These are phyloP conservation scores for Aspergillus sclerotiicarbonarius DNA, from an alignment of 495 filamentous ascomycete genomes.

Conservation along the genomic window DNA sequence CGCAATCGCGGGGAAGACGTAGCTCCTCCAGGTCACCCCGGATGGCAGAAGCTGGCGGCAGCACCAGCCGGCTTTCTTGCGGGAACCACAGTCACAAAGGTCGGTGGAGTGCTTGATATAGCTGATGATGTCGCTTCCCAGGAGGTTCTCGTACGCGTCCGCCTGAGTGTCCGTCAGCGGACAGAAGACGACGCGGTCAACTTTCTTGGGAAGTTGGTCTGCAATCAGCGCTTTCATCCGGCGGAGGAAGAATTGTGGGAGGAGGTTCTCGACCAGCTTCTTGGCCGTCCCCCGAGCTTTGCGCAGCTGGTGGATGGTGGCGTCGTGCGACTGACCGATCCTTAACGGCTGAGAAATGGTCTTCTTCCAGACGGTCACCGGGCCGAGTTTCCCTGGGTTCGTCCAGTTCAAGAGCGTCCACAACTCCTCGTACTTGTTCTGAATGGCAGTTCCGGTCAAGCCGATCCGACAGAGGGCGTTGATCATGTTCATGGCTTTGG, in stretches of 20 bases:
- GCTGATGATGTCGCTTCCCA: constrained; percentile 68
- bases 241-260: constrained; percentile 89
- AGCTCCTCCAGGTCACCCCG: constrained; percentile 66
- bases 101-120: constrained; percentile 67
- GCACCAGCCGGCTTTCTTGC: constrained; percentile 78
- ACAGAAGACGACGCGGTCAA: constrained; percentile 92
- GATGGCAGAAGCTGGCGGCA: constrained; percentile 60
- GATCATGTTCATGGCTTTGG: constrained; percentile 83
- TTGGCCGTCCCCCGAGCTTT: constrained; percentile 78
- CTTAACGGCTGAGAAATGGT: constrained; percentile 77
- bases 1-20: constrained; percentile 83
- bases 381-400: constrained; percentile 84
- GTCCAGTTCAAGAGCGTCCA: constrained; percentile 98
- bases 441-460: constrained; percentile 92
- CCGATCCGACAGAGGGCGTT: constrained; percentile 94
- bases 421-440: constrained; percentile 96
- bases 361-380: constrained; percentile 71
- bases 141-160: constrained; percentile 79
- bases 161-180: constrained; percentile 79
- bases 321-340: constrained; percentile 87
- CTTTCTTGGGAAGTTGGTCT: constrained; percentile 94
- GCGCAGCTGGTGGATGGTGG: constrained; percentile 80
- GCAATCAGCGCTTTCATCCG: constrained; percentile 93
- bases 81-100: constrained; percentile 66
- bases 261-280: constrained; percentile 80